Evolutionary conservation across 257 asterid genomes (phyloP).

Genomic region (Pogostemon cablin): DNA sequence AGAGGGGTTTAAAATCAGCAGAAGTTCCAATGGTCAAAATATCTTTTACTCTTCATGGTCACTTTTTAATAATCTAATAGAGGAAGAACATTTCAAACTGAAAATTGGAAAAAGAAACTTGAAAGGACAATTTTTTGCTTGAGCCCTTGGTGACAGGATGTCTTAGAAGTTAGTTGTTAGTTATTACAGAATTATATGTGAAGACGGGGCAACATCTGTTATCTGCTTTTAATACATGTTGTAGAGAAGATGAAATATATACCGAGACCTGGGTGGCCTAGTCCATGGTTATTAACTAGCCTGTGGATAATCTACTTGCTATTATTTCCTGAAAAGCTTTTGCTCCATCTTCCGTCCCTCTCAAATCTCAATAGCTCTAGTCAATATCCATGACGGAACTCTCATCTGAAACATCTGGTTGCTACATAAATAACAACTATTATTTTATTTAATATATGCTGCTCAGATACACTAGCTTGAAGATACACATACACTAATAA

Average conservation of each 20-base stretch:
- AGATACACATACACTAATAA: constrained; percentile 20
- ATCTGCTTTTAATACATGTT: background rate
- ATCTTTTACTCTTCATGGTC: background rate
- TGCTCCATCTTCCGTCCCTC: background rate
- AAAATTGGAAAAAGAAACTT: background rate
- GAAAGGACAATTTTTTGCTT: background rate
- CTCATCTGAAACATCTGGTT: background rate
- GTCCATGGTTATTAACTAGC: background rate
- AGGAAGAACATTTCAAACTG: background rate
- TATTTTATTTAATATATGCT: background rate
- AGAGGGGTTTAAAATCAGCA: background rate
- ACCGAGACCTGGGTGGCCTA: background rate
- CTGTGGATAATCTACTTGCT: background rate
- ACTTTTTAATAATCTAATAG: background rate
- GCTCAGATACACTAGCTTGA: background rate
- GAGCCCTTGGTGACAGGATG: background rate
- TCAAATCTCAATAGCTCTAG: background rate
- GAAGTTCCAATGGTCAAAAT: background rate
- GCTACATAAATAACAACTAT: background rate
- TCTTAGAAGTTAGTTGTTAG: background rate
- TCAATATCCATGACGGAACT: background rate
- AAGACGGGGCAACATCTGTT: background rate
- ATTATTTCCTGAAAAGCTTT: background rate
- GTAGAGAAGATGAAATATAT: background rate
- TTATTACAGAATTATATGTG: background rate